Evolutionary conservation across 2,329 filamentous ascomycete genomes (phyloP), one percentile per base, ranked within the genome.

Genomic region (Ceratocystis papillata): DNA sequence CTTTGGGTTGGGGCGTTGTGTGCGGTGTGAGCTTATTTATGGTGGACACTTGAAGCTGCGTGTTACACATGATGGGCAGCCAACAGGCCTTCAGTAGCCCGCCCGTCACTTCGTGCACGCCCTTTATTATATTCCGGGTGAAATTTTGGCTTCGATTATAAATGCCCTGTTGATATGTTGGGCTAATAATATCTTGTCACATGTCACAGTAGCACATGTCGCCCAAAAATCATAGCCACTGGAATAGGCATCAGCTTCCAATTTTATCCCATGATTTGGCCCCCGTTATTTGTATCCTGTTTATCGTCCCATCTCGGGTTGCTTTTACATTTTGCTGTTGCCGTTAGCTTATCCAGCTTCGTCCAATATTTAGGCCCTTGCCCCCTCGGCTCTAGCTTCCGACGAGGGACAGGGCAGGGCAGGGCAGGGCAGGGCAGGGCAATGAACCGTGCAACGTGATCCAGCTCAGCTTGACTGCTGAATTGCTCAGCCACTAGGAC

Each of bases 381-480:
- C 15, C 55, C 55, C 17, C 28, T 59, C 55, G 55, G 28, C 8
- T 33, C 55, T 30, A 59, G 28, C 55, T 59, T 59, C 55, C 55
- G 55, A 33, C 7, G 28, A 15, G 25, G 3, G n/a, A 20, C 22
- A 25, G 12, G n/a, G 50, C 22, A 12, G 4, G n/a, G 20, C 22
- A 4, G 22, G n/a, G 50, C 8, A n/a, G n/a, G n/a, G n/a, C n/a
- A 15, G 22, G 12, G 55, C 28, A 25, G 55, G 17, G 55, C 28
- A 30, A 20, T 59, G 28, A n/a, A 25, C 25, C 53, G 53, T 59
- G 53, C 25, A 59, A 59, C 55, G 55, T 59, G 28, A 59, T 59
- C n/a, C 28, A 33, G 17, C 55, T 33, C 15, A 59, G 55, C 28
- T 59, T 33, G 4, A 59, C 25, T 33, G 55, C 33, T 15, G 55